phyloP scores from a whole-genome alignment of 148 eudicot genomes.

The Amaranthus palmeri region DNA sequence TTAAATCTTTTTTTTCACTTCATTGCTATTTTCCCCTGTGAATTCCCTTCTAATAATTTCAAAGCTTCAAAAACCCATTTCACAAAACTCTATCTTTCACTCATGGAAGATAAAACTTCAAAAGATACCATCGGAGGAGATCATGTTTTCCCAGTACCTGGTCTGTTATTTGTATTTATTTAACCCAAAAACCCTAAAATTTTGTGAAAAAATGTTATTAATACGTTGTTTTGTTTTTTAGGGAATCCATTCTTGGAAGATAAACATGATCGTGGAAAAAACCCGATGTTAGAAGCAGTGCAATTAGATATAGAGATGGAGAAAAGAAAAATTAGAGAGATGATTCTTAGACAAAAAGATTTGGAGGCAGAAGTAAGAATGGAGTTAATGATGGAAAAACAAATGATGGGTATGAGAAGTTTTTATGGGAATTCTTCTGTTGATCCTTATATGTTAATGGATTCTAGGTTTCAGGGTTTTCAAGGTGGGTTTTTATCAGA shows the following conservation, averaged over 20 bases:
- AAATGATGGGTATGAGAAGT: constrained; percentile 17
- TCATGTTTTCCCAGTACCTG: constrained; percentile 4
- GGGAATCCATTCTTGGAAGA: constrained; percentile 6
- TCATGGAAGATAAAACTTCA: background rate
- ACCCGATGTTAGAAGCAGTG: constrained; percentile 4
- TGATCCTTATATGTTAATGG: background rate
- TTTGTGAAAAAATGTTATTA: background rate
- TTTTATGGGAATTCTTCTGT: background rate
- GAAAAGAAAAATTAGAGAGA: constrained; percentile 21
- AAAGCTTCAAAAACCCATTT: background rate
- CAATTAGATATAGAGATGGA: constrained; percentile 15
- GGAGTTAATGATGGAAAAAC: constrained; percentile 15
- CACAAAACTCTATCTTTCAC: background rate
- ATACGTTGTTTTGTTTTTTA: background rate
- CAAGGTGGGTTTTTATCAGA: constrained; percentile 13
- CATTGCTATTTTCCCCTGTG: background rate
- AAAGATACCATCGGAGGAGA: background rate
- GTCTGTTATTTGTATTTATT: background rate
- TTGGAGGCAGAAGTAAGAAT: constrained; percentile 22
- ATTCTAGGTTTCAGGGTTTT: constrained; percentile 1
- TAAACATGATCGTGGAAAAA: background rate
- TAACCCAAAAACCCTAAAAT: background rate
- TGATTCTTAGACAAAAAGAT: background rate
- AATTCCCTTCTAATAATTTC: background rate
- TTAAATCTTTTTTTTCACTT: background rate